phyloP scores from a whole-genome alignment of 2,329 filamentous ascomycete genomes.

The Thyridium curvatum region DNA sequence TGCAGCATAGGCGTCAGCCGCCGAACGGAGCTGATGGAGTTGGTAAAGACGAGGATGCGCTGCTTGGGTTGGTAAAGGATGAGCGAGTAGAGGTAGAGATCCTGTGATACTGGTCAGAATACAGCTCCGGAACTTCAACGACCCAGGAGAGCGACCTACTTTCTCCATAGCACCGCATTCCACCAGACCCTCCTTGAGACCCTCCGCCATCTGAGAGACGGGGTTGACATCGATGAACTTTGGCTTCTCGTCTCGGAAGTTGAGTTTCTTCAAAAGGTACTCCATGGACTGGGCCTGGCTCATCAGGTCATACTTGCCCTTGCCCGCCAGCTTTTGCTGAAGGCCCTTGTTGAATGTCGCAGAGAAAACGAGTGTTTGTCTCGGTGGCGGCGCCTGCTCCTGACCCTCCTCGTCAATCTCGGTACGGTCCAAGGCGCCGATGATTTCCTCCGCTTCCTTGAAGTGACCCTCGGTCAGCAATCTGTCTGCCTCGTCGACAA shows the following conservation, averaged over 20 bases:
- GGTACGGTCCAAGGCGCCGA: conserved; percentile 69
- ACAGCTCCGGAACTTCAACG: conserved; percentile 8
- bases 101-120: conserved; percentile 37
- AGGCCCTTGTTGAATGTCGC: conserved; percentile 90
- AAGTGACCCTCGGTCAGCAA: conserved; percentile 90
- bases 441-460: conserved; percentile 85
- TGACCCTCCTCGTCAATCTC: conserved; percentile 55
- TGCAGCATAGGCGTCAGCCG: conserved; percentile 80
- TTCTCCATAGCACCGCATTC: conserved; percentile 94
- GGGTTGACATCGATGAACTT: conserved; percentile 93
- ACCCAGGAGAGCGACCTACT: conserved; percentile 31
- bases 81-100: conserved; percentile 87
- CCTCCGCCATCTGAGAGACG: conserved; percentile 77
- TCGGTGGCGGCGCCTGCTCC: conserved; percentile 37
- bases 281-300: conserved; percentile 80
- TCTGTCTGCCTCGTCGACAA: conserved; percentile 91
- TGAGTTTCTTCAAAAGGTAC: conserved; percentile 83
- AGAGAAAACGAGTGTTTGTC: conserved; percentile 93
- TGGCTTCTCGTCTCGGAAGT: conserved; percentile 77
- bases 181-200: conserved; percentile 81
- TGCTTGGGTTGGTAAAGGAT: conserved; percentile 75
- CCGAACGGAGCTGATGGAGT: conserved; percentile 88
- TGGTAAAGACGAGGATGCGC: conserved; percentile 86
- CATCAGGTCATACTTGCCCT: conserved; percentile 61
- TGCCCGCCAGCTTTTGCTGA: conserved; percentile 84